Evolutionary conservation across 352 stramenopile genomes (phyloP), one percentile per base, ranked within the genome.

Genomic region (Phytophthora agathidicida): DNA sequence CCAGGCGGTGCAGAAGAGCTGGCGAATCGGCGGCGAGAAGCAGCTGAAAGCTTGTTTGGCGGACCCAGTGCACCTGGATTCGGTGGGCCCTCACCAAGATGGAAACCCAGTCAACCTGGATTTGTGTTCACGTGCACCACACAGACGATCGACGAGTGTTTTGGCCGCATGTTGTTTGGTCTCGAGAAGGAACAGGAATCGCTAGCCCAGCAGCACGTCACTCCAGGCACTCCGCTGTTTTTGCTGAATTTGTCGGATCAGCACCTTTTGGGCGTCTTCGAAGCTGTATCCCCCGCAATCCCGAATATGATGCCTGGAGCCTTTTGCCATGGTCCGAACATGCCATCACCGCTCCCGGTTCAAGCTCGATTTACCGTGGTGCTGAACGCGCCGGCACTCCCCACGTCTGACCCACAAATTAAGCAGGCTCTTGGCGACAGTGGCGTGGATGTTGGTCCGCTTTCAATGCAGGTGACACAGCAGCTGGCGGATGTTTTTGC

Each of bases 141-240:
- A 17, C 50, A 74, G 13, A 95, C 72, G n/a, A 93, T 96, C 49
- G 86, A 96, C 49, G 88, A 96, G 43, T 88, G 74, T 50, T 96
- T 96, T 62, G 88, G 86, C 1, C 80, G 88, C 4, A 90, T 95
- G 79, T 47, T 96, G 0, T 92, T 96, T 61, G 88, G 86, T 7
- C 47, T 95, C 0, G 57, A 71, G 1, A 80, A 79, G 17, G 86
- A 95, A n/a, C 80, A 93, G 6, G 87, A 96, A 24, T 38, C 68
- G 8, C 28, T 88, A 10, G 83, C 84, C 4, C 60, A 68, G 35
- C 75, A 89, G 38, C 69, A 91, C 19, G 71, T 96, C 10, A 60
- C 62, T n/a, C 83, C 81, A 1, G 88, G 88, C 14, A 91, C 81
- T 13, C 83, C 86, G n/a, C 52, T 96, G 19, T 96, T 95, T 46